Conservation (phyloP, 768 basidiomycete genomes). For the Termitomyces sp. region DNA sequence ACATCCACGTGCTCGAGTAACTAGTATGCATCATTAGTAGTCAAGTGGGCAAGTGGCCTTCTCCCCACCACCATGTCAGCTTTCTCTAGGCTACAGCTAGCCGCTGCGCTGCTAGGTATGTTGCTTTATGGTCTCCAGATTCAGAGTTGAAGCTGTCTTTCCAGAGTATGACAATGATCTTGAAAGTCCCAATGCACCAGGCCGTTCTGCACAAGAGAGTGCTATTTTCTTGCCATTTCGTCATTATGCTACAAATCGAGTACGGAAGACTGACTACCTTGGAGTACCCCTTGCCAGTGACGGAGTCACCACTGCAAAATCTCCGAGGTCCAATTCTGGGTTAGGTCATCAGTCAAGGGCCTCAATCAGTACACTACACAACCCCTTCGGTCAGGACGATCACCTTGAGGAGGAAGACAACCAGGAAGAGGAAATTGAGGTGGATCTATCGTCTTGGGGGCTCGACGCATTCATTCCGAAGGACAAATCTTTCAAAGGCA, state of each 20-base stretch:
- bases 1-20: constrained; percentile 9
- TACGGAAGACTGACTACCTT: constrained; percentile 62
- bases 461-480: constrained; percentile 74
- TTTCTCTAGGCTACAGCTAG: constrained; percentile 84
- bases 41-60: not conserved
- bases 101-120: constrained; percentile 81
- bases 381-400: constrained; percentile 71
- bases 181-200: constrained; percentile 56
- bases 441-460: constrained; percentile 83
- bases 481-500: constrained; percentile 47
- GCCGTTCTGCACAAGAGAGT: constrained; percentile 73
- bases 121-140: not conserved
- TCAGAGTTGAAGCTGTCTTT: constrained; percentile 3
- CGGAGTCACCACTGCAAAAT: constrained; percentile 36
- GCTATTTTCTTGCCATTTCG: constrained; percentile 83
- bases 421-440: constrained; percentile 55
- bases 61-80: constrained; percentile 27
- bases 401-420: constrained; percentile 47
- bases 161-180: constrained; percentile 90
- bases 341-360: constrained; percentile 44
- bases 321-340: constrained; percentile 48
- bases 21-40: not conserved
- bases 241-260: constrained; percentile 46
- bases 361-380: constrained; percentile 63
- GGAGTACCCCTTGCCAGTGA: constrained; percentile 65